Base-by-base conservation (phyloP, 768 basidiomycete species). In the Xerocomellus chrysenteron region DNA sequence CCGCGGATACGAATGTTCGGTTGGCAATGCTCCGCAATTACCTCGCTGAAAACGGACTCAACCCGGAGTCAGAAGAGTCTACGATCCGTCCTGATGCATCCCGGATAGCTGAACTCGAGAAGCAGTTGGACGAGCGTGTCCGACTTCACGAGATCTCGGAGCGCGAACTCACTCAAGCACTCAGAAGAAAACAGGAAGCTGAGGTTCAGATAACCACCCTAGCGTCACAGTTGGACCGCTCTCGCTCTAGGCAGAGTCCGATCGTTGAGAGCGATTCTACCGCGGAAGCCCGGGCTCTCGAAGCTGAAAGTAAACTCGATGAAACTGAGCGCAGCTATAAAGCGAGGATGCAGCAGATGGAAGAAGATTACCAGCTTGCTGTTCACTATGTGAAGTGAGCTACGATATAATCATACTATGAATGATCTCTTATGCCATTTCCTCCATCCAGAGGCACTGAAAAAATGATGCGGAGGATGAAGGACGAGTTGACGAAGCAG, bases 351-450 rank as follows among this genome's bases (percentile, higher is more conserved):
- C 84, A 86, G 64, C 90, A 94, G 69, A 84, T 98, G 74, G 95
- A 98, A 73, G 85, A 90, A 46, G 96, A 98, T 66, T 98, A 99
- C 72, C 90, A 94, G 66, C 84, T 95, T 50, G 96, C 97, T 14
- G 95, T 98, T 53, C 90, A 94, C 69, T 98, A 97, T 74, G 94
- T 98, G 64, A 98, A 98, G 92, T 92, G 71, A 76, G 87, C 73
- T 56, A 52, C 37, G 53, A 59, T 60, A 75, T 60, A 57, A 51
- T 48, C 48, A 30, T 54, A 39, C 47, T 55, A 50, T 36, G 63
- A 50, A 42, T 37, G 45, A 52, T 57, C 52, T 52, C 54, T 59
- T 57, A 65, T 58, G 50, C 54, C 53, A 49, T 47, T 50, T 54
- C 41, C 55, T 60, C 61, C 35, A 58, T 56, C 33, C 68, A 94